phyloP scores from a whole-genome alignment of 2,329 filamentous ascomycete genomes.

The Leptosphaerulina australis region DNA sequence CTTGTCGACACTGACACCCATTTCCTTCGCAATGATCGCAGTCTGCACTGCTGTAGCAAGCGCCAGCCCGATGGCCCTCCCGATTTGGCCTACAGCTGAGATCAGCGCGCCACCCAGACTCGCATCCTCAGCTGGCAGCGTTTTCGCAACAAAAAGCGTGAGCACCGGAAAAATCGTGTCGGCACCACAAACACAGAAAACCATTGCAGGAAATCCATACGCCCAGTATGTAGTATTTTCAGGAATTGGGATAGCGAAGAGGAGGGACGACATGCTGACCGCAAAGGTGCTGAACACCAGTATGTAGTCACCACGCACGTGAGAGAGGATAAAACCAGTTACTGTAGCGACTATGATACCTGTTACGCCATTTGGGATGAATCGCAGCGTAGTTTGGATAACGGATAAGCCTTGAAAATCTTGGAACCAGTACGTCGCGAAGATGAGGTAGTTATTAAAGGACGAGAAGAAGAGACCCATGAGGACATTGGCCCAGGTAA shows the following conservation, averaged over 20 bases:
- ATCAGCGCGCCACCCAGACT: slow-evolving; percentile 71
- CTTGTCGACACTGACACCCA: slow-evolving; percentile 34
- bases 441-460: slow-evolving; percentile 72
- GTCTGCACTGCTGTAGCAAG: slow-evolving; percentile 70
- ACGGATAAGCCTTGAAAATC: slow-evolving; percentile 66
- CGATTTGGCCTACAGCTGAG: slow-evolving; percentile 69
- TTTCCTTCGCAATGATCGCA: slow-evolving; percentile 52
- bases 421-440: slow-evolving; percentile 73
- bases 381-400: slow-evolving; percentile 71
- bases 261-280: slow-evolving; percentile 61
- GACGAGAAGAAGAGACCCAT: slow-evolving; percentile 70
- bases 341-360: slow-evolving; percentile 64
- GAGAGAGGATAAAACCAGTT: slow-evolving; percentile 51
- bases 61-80: slow-evolving; percentile 69
- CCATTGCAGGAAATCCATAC: slow-evolving; percentile 69
- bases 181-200: slow-evolving; percentile 68
- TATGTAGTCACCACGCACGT: slow-evolving; percentile 64
- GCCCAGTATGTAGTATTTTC: slow-evolving; percentile 69
- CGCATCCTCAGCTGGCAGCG: slow-evolving; percentile 67
- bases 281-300: slow-evolving; percentile 64
- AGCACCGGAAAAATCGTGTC: slow-evolving; percentile 71
- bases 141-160: slow-evolving; percentile 68
- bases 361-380: slow-evolving; percentile 68
- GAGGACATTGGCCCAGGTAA: slow-evolving; percentile 68
- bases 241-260: slow-evolving; percentile 69